These are phyloP conservation scores for Allium cepa DNA, from an alignment of 106 monocot genomes.

Conservation along the genomic window DNA sequence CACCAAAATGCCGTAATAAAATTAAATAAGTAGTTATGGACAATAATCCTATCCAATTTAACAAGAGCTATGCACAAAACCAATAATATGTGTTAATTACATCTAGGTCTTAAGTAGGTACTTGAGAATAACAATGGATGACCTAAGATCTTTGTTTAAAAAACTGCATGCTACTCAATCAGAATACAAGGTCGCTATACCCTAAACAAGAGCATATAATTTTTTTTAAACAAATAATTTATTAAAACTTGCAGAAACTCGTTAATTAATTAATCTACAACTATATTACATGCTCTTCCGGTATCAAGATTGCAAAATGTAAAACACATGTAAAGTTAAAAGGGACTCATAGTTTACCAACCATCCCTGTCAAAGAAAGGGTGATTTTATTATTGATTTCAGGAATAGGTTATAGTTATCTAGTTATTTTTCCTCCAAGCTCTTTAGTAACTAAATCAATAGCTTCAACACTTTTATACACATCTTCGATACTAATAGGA, in stretches of 20 bases:
- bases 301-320: no score
- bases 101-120: no score
- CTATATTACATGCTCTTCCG: background rate
- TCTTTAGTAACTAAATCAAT: slow-evolving; percentile 70
- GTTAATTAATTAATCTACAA: no score
- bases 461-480: slow-evolving; percentile 70
- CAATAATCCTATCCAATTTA: no score
- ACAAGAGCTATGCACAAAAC: no score
- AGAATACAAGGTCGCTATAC: background rate
- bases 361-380: slow-evolving; percentile 94
- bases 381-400: slow-evolving; percentile 89
- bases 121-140: no score
- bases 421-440: slow-evolving; percentile 87
- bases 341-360: slow-evolving; percentile 71
- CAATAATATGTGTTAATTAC: no score
- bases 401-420: slow-evolving; percentile 83
- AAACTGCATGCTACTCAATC: background rate
- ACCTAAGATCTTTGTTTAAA: background rate
- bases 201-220: no score
- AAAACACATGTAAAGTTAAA: background rate
- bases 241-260: no score
- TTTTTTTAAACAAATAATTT: no score
- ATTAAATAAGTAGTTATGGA: no score
- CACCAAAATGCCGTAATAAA: no score
- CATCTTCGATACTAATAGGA: slow-evolving; percentile 89